Conservation (phyloP, 345 rosid species). For the Orychophragmus violaceus region DNA sequence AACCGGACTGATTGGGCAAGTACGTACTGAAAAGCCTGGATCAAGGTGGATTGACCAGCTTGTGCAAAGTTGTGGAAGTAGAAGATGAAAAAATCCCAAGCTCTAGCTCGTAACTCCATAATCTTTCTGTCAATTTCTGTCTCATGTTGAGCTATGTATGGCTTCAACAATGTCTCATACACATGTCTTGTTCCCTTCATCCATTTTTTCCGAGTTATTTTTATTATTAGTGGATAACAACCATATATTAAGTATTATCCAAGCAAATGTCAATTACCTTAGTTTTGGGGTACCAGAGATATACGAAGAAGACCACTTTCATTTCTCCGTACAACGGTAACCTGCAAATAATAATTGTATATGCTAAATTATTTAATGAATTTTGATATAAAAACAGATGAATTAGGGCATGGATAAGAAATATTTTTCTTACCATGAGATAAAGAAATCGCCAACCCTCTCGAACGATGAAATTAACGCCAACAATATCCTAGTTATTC, state of each 20-base stretch:
- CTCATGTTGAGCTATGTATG: constrained; percentile 54
- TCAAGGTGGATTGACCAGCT: constrained; percentile 46
- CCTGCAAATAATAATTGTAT: constrained; percentile 38
- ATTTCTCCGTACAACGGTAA: constrained; percentile 77
- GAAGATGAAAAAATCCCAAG: constrained; percentile 62
- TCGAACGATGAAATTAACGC: constrained; percentile 66
- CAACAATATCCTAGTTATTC: constrained; percentile 62
- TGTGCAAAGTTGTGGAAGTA: constrained; percentile 58
- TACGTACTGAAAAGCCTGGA: constrained; percentile 49
- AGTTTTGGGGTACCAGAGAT: constrained; percentile 86
- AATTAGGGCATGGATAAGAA: neutral
- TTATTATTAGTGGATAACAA: neutral
- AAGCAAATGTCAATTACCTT: constrained; percentile 34
- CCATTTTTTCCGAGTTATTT: neutral
- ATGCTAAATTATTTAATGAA: neutral
- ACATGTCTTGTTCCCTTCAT: constrained; percentile 64
- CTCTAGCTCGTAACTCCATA: constrained; percentile 53
- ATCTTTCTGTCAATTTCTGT: constrained; percentile 67
- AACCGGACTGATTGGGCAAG: constrained; percentile 49
- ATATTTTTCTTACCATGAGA: constrained; percentile 63
- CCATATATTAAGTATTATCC: neutral
- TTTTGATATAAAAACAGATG: neutral
- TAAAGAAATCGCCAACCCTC: constrained; percentile 53
- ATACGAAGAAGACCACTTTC: constrained; percentile 67
- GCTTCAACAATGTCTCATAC: constrained; percentile 53